These are phyloP conservation scores for Solanum pinnatisectum DNA, from an alignment of 257 asterid genomes.

Conservation along the genomic window DNA sequence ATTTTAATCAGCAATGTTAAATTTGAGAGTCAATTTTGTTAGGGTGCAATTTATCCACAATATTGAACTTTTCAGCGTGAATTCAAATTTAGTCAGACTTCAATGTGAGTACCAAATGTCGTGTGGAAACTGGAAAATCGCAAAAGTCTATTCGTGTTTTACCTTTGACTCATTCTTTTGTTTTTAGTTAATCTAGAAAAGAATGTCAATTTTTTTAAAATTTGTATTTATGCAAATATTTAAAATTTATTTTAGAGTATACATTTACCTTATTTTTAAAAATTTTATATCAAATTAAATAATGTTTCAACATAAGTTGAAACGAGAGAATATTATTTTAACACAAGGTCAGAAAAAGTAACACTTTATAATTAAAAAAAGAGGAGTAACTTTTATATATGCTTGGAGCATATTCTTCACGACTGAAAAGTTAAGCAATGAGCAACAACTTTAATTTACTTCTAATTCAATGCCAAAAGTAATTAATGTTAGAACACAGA, in stretches of 20 bases:
- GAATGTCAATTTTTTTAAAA: too few relatives aligned
- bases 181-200: neutral
- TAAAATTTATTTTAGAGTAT: neutral
- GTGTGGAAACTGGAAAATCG: too few relatives aligned
- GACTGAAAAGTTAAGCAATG: neutral
- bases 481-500: neutral
- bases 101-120: too few relatives aligned
- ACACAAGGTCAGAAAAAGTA: neutral
- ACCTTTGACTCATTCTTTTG: too few relatives aligned
- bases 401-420: neutral
- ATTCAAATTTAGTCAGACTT: accelerated
- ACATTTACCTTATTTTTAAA: too few relatives aligned
- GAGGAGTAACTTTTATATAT: neutral
- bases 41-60: neutral
- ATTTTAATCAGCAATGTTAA: too few relatives aligned
- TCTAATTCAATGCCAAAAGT: neutral
- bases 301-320: neutral
- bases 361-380: neutral
- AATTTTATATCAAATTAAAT: neutral
- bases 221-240: neutral
- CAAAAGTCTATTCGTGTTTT: too few relatives aligned
- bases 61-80: accelerated
- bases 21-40: neutral
- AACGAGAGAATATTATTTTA: neutral
- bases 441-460: neutral